A percentile compares a stretch with the other conserved stretches of the same genome.
phyloP scores from a whole-genome alignment of 1,284 basidiomycete genomes.

The Ustilago curta region DNA sequence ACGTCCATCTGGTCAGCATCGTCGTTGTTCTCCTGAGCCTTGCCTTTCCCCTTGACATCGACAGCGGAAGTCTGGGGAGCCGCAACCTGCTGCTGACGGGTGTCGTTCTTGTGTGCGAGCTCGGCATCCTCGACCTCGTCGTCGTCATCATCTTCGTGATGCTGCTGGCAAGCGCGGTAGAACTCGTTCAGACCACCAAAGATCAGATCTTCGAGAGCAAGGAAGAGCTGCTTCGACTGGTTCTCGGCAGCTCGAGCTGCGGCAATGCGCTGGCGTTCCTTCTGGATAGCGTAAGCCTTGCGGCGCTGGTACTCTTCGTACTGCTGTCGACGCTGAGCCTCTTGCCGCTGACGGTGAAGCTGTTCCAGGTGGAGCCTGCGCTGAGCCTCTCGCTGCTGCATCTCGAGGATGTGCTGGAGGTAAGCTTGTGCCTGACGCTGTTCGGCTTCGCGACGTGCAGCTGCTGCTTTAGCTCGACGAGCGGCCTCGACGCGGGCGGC shows the following conservation, averaged over 20 bases:
- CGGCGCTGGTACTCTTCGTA: constrained; percentile 51
- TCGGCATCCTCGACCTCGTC: constrained; percentile 20
- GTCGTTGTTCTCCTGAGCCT: constrained; percentile 28
- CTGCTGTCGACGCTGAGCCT: constrained; percentile 39
- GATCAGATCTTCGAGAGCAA: constrained; percentile 45
- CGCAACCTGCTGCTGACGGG: constrained; percentile 6
- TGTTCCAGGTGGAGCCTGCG: constrained; percentile 41
- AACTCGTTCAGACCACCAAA: constrained; percentile 40
- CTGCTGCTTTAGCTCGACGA: constrained; percentile 34
- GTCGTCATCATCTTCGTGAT: constrained; percentile 22
- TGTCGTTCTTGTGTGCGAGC: constrained; percentile 34
- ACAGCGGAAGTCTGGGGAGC: constrained; percentile 10
- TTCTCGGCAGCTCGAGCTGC: constrained; percentile 28
- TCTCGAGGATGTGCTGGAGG: constrained; percentile 40
- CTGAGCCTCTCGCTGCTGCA: constrained; percentile 48
- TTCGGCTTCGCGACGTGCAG: constrained; percentile 37
- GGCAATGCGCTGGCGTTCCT: constrained; percentile 44
- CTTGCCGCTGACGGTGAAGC: constrained; percentile 46
- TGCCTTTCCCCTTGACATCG: constrained; percentile 46
- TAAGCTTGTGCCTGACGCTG: constrained; percentile 44
- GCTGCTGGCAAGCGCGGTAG: constrained; percentile 25
- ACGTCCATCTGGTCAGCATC: constrained; percentile 24
- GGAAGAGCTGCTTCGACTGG: constrained; percentile 43
- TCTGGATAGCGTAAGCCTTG: constrained; percentile 45
- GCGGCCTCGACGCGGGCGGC: constrained; percentile 36